Conservation (phyloP, 768 basidiomycete genomes). For the Suillus ampliporus region DNA sequence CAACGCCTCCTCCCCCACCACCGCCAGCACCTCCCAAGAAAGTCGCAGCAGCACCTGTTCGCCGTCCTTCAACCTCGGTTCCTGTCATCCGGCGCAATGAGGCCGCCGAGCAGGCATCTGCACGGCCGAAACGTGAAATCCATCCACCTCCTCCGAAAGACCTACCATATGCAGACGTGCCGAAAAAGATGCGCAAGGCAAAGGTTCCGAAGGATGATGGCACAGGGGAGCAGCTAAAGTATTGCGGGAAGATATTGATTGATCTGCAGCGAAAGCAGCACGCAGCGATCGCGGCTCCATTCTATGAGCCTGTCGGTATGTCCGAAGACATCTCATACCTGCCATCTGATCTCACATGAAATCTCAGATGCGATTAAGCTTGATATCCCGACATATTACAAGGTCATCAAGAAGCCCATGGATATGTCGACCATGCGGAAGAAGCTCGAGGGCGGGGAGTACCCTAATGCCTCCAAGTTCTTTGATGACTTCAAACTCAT, state of each 20-base stretch:
- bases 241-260: conserved; percentile 73
- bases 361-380: conserved; percentile 74
- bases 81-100: conserved; percentile 87
- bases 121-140: conserved; percentile 97
- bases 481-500: conserved; percentile 92
- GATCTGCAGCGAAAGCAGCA: conserved; percentile 85
- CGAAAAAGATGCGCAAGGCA: conserved; percentile 69
- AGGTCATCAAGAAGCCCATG: conserved; percentile 94
- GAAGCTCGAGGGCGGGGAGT: conserved; percentile 82
- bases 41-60: conserved; percentile 49
- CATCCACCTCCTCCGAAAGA: conserved; percentile 96
- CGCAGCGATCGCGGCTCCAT: conserved; percentile 73
- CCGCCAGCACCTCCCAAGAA: conserved; percentile 34
- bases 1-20: conserved; percentile 45
- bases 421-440: conserved; percentile 88
- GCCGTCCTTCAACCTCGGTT: conserved; percentile 80
- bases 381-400: conserved; percentile 83
- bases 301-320: conserved; percentile 94
- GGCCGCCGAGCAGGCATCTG: conserved; percentile 48
- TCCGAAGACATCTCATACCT: conserved; percentile 23
- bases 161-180: conserved; percentile 77
- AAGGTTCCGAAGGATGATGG: conserved; percentile 69
- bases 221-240: conserved; percentile 83
- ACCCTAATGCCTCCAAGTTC: conserved; percentile 79
- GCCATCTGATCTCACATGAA: too few relatives aligned